These are phyloP conservation scores for Paralagenidium karlingii DNA, from an alignment of 352 stramenopile species.

Conservation along the genomic window DNA sequence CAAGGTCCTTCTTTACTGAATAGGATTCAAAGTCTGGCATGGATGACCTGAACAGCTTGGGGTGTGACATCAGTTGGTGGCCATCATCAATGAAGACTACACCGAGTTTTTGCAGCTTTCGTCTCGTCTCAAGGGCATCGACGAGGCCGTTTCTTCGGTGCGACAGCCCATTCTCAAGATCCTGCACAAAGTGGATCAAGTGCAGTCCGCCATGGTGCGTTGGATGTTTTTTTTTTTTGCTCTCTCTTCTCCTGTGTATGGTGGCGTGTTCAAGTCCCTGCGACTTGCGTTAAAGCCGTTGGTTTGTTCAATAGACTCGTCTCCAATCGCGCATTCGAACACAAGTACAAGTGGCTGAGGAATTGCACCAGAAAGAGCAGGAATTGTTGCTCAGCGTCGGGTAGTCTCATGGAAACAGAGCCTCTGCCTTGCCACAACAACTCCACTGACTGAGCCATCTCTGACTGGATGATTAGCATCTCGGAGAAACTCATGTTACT, in stretches of 20 bases:
- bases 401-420: no score
- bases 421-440: no score
- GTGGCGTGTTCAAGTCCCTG: no score
- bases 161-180: constrained; percentile 53
- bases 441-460: background rate
- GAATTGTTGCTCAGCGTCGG: constrained; percentile 49
- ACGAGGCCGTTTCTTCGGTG: constrained; percentile 73
- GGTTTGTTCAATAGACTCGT: constrained; percentile 20
- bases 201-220: constrained; percentile 45
- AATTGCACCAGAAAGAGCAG: constrained; percentile 28
- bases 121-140: constrained; percentile 74
- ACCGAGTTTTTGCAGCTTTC: constrained; percentile 83
- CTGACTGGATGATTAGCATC: constrained; percentile 14
- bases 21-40: background rate
- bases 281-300: no score
- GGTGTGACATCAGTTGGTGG: constrained; percentile 40
- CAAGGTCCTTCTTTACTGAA: constrained; percentile 1
- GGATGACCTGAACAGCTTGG: background rate
- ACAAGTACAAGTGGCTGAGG: constrained; percentile 24
- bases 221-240: background rate
- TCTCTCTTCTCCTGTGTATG: background rate
- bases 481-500: constrained; percentile 65
- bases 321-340: constrained; percentile 38
- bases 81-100: constrained; percentile 86
- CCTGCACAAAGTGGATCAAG: constrained; percentile 66